Percentiles rank a stretch among this genome's conserved stretches.
Conservation (phyloP, 305 asterid species). For the Fraxinus sp. region DNA sequence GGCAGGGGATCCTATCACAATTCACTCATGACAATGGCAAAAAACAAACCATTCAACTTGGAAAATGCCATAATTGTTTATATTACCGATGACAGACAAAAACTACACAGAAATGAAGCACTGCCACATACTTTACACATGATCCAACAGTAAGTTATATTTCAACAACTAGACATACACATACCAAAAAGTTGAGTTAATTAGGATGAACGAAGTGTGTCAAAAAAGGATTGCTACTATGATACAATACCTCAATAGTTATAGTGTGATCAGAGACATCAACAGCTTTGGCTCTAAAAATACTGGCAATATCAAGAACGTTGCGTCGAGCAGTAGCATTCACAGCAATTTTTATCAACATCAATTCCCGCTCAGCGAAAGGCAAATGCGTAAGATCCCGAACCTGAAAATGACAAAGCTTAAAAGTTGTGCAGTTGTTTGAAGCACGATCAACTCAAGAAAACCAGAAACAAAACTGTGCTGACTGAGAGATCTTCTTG, state of each 20-base stretch:
- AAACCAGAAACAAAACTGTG: background rate
- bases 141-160: background rate
- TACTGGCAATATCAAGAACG: conserved; percentile 95
- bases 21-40: background rate
- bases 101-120: conserved; percentile 1
- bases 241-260: conserved; percentile 69
- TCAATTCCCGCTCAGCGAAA: conserved; percentile 85
- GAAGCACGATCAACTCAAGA: background rate
- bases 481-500: background rate
- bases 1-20: too few species aligned
- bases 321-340: conserved; percentile 83
- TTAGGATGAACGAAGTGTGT: background rate
- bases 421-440: background rate
- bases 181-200: background rate
- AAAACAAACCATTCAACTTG: background rate
- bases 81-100: background rate
- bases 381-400: conserved; percentile 78
- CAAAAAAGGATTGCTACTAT: conserved; percentile 8
- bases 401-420: conserved; percentile 47
- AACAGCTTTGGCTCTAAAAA: conserved; percentile 93
- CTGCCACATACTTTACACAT: background rate
- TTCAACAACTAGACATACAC: conserved; percentile 4
- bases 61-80: background rate
- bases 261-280: conserved; percentile 94
- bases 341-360: conserved; percentile 83